Evolutionary conservation across 305 asterid genomes (phyloP).

Genomic region (Salvia sclarea): DNA sequence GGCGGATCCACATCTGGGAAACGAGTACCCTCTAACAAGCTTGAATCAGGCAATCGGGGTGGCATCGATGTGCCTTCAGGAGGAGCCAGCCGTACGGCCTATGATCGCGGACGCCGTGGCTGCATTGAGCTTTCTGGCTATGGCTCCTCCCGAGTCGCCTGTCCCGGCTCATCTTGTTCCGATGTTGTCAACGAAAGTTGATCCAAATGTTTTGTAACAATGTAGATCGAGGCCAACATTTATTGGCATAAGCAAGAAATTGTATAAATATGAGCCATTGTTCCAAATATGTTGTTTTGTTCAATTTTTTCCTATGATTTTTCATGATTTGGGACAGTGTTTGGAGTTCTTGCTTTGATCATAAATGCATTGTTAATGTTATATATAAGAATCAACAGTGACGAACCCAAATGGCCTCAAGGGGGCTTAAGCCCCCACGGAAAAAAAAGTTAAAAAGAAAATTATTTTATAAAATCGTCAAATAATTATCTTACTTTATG

Average conservation of each 20-base stretch:
- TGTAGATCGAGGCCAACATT: not conserved
- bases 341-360: no score
- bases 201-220: slow-evolving; percentile 11
- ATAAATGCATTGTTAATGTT: not conserved
- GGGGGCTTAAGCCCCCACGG: no score
- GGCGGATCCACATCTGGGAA: slow-evolving; percentile 49
- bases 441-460: no score
- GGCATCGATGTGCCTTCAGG: slow-evolving; percentile 61
- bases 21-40: slow-evolving; percentile 41
- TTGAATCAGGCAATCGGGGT: slow-evolving; percentile 58
- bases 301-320: not conserved
- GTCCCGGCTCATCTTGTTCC: slow-evolving; percentile 47
- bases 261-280: slow-evolving; percentile 15
- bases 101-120: slow-evolving; percentile 49
- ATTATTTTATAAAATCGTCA: no score
- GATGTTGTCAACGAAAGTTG: slow-evolving; percentile 40
- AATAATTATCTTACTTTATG: no score
- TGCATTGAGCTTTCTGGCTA: slow-evolving; percentile 47
- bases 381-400: no score
- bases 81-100: slow-evolving; percentile 59
- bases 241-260: not conserved
- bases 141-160: slow-evolving; percentile 52
- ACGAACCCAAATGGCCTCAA: no score
- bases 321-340: not conserved
- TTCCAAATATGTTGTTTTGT: not conserved